phyloP scores from a whole-genome alignment of 2,329 filamentous ascomycete genomes.

The Phialocephala sp. region DNA sequence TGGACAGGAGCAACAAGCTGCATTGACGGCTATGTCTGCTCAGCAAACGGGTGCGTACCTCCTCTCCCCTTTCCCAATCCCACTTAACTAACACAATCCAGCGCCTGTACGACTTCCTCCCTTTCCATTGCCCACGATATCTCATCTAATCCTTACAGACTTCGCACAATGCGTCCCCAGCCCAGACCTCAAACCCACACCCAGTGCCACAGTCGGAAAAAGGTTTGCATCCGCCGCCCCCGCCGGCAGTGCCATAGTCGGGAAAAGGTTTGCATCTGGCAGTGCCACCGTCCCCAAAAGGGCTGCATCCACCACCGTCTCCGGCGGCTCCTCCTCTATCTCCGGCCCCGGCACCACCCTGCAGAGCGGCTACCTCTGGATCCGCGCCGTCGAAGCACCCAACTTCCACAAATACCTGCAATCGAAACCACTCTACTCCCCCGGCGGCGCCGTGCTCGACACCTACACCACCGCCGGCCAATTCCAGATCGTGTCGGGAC shows the following conservation, averaged over 20 bases:
- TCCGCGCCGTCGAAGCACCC: slow-evolving; percentile 60
- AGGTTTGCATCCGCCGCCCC: no score
- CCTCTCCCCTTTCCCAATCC: neutral
- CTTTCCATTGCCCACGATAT: neutral
- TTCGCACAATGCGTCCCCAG: slow-evolving; percentile 50
- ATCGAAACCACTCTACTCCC: slow-evolving; percentile 49
- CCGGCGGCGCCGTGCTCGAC: slow-evolving; percentile 57
- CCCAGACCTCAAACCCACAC: slow-evolving; percentile 27
- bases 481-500: slow-evolving; percentile 60
- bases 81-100: slow-evolving; percentile 11
- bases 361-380: slow-evolving; percentile 50
- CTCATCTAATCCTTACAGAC: slow-evolving; percentile 24
- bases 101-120: slow-evolving; percentile 22
- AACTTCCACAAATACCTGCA: slow-evolving; percentile 64
- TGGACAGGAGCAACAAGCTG: slow-evolving; percentile 38
- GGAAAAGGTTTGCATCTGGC: no score
- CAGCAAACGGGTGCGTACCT: slow-evolving; percentile 37
- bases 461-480: slow-evolving; percentile 60
- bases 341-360: slow-evolving; percentile 50
- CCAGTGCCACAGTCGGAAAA: slow-evolving; percentile 16
- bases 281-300: no score
- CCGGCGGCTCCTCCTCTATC: slow-evolving; percentile 36
- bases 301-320: slow-evolving; percentile 29
- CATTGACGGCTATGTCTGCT: slow-evolving; percentile 37
- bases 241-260: no score